A percentile compares a stretch with the other conserved stretches of the same genome.
phyloP scores from a whole-genome alignment of 345 rosid species.

The Conringia planisiliqua region DNA sequence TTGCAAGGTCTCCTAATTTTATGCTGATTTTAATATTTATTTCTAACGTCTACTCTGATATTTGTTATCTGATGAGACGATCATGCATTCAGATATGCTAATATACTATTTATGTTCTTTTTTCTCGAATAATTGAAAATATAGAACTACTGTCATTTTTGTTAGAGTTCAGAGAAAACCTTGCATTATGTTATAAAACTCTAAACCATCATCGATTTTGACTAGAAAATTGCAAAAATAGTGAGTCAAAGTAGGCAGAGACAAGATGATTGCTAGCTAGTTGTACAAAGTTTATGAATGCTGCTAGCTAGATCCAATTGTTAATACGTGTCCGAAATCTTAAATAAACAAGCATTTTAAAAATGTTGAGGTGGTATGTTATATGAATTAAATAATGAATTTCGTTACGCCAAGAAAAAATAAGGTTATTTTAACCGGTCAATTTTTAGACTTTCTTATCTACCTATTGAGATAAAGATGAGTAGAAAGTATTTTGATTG shows the following conservation, averaged over 20 bases:
- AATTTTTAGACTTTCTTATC: slow-evolving; percentile 15
- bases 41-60: neutral
- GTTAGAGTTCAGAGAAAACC: neutral
- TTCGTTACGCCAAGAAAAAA: slow-evolving; percentile 21
- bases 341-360: slow-evolving; percentile 1
- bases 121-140: neutral
- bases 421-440: slow-evolving; percentile 27
- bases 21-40: neutral
- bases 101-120: neutral
- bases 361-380: slow-evolving; percentile 24
- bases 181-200: neutral
- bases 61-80: neutral
- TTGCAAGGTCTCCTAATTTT: neutral
- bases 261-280: slow-evolving; percentile 28
- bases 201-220: slow-evolving; percentile 11
- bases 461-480: slow-evolving; percentile 33
- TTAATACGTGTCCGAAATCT: slow-evolving; percentile 29
- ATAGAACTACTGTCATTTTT: neutral
- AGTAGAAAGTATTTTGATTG: slow-evolving; percentile 22
- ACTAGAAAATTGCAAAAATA: slow-evolving; percentile 2
- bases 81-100: neutral
- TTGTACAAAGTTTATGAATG: slow-evolving; percentile 1
- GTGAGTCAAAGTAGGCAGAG: slow-evolving; percentile 23
- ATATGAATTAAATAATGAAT: slow-evolving; percentile 4
- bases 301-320: slow-evolving; percentile 29